These are phyloP conservation scores for Entrophospora sp. DNA, from an alignment of 192 early-diverging fungal genomes.

Conservation along the genomic window DNA sequence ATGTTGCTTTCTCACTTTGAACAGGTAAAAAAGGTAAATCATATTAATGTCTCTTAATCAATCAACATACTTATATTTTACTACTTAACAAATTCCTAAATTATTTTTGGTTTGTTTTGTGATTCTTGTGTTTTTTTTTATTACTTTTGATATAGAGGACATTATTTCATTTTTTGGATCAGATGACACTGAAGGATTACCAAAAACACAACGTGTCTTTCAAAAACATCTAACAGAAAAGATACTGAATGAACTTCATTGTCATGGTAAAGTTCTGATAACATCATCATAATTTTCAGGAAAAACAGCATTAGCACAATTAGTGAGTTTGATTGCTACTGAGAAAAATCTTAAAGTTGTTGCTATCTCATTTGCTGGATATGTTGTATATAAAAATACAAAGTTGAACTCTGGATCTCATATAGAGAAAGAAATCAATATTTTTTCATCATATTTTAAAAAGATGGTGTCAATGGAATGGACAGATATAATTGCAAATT, in stretches of 20 bases:
- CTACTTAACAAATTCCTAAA: no score
- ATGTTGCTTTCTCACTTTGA: no score
- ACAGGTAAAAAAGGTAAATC: no score
- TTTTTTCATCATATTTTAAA: background rate
- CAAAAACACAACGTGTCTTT: background rate
- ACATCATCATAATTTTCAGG: background rate
- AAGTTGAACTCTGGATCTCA: background rate
- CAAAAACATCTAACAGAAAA: background rate
- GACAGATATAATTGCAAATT: background rate
- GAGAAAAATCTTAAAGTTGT: background rate
- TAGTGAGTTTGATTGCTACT: no score
- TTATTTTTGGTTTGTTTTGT: no score
- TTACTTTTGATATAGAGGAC: no score
- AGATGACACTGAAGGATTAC: background rate
- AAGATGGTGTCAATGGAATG: background rate
- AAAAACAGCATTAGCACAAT: background rate
- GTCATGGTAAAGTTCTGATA: background rate
- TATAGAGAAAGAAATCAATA: background rate
- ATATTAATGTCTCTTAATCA: no score
- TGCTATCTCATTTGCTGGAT: conserved; percentile 6
- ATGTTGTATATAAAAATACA: background rate
- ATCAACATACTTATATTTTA: no score
- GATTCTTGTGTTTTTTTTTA: no score
- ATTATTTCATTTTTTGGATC: conserved; percentile 8
- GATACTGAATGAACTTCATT: background rate